Conservation (phyloP, 2,329 filamentous ascomycete species). For the Biscogniauxia marginata region DNA sequence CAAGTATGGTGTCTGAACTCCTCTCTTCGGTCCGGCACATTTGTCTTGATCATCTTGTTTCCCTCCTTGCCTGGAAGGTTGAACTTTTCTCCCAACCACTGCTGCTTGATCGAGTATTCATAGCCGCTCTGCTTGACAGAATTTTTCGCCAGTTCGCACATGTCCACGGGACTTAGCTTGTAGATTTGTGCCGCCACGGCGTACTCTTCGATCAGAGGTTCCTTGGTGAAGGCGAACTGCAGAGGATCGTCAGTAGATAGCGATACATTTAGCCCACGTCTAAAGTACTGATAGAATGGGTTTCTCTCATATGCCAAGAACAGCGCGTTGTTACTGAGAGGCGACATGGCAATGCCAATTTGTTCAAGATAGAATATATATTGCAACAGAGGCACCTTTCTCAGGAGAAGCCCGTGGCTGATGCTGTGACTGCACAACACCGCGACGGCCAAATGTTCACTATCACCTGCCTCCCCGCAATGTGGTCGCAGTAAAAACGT, state of each 20-base stretch:
- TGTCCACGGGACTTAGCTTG: slow-evolving; percentile 93
- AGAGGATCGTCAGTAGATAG: slow-evolving; percentile 95
- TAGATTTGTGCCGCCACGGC: slow-evolving; percentile 98
- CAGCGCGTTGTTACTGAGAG: slow-evolving; percentile 93
- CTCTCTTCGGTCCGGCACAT: slow-evolving; percentile 89
- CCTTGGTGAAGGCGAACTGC: slow-evolving; percentile 98
- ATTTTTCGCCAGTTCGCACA: slow-evolving; percentile 97
- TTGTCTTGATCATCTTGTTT: slow-evolving; percentile 93
- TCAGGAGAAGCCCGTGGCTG: slow-evolving; percentile 86
- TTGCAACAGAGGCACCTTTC: slow-evolving; percentile 91
- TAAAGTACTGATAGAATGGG: slow-evolving; percentile 94
- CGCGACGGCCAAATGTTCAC: slow-evolving; percentile 90
- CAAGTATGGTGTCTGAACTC: slow-evolving; percentile 87
- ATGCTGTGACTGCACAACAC: slow-evolving; percentile 95
- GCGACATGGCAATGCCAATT: slow-evolving; percentile 99
- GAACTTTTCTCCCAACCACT: slow-evolving; percentile 84
- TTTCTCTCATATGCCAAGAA: slow-evolving; percentile 97
- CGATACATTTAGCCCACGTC: slow-evolving; percentile 90
- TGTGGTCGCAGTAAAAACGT: slow-evolving; percentile 92
- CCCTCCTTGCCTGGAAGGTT: slow-evolving; percentile 75
- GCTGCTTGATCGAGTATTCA: slow-evolving; percentile 81
- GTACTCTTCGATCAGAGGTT: slow-evolving; percentile 97
- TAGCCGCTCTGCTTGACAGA: slow-evolving; percentile 95
- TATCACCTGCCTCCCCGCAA: slow-evolving; percentile 95
- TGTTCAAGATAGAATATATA: slow-evolving; percentile 98